Percentiles rank a stretch among this genome's conserved stretches.
Evolutionary conservation across 2,329 filamentous ascomycete species (phyloP).

Genomic region (Fusarium pseudonygamai): DNA sequence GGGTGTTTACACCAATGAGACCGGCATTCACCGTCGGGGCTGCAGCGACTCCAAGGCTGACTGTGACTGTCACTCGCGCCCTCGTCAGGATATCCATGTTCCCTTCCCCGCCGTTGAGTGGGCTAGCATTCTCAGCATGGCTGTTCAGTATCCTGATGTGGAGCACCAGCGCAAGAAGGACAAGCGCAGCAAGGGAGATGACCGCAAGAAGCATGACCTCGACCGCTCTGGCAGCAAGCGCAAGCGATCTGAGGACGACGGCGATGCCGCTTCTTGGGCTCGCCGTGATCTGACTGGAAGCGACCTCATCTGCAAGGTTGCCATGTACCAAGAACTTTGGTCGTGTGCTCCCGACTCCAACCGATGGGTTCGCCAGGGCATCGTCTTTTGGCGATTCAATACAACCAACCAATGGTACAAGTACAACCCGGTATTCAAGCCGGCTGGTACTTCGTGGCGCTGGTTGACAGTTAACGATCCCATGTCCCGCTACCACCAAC

Average conservation of each 20-base stretch:
- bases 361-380: conserved; percentile 65
- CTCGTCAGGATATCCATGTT: conserved; percentile 62
- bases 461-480: conserved; percentile 70
- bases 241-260: conserved; percentile 54
- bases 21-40: conserved; percentile 63
- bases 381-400: conserved; percentile 72
- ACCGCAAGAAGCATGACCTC: conserved; percentile 48
- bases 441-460: conserved; percentile 67
- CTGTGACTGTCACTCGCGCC: conserved; percentile 61
- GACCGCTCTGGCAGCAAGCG: conserved; percentile 51
- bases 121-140: conserved; percentile 67
- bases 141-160: conserved; percentile 61
- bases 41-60: conserved; percentile 58
- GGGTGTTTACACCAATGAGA: conserved; percentile 60
- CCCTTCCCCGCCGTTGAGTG: conserved; percentile 68
- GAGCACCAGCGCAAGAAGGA: conserved; percentile 52
- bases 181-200: conserved; percentile 49
- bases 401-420: conserved; percentile 62
- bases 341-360: conserved; percentile 59
- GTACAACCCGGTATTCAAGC: conserved; percentile 59
- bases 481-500: conserved; percentile 66
- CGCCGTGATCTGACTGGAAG: conserved; percentile 58
- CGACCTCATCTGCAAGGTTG: conserved; percentile 67
- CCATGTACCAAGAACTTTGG: conserved; percentile 75
- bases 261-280: conserved; percentile 52